These are phyloP conservation scores for Elaeis oleifera DNA, from an alignment of 202 grass and related monocot species.

Conservation along the genomic window DNA sequence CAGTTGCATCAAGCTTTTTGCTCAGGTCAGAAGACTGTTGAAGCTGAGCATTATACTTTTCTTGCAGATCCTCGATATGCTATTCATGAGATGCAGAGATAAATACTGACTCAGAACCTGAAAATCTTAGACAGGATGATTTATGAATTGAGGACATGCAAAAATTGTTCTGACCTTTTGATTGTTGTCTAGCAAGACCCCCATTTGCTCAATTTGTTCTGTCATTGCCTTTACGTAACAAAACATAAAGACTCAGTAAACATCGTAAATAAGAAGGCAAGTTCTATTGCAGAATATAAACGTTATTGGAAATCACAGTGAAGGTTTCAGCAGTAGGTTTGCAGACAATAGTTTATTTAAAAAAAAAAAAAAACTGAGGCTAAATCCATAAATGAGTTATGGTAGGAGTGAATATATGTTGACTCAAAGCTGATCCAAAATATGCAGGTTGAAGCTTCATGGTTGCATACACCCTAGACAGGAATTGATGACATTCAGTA, in stretches of 20 bases:
- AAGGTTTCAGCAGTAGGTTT: too few relatives aligned
- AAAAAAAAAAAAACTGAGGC: too few relatives aligned
- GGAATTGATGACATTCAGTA: too few relatives aligned
- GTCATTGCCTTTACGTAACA: constrained; percentile 60
- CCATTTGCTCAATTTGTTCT: constrained; percentile 87
- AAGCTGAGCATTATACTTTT: constrained; percentile 68
- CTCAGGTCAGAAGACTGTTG: constrained; percentile 55
- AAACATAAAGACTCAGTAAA: background rate
- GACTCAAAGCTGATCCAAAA: too few relatives aligned
- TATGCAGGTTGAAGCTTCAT: too few relatives aligned
- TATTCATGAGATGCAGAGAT: constrained; percentile 24
- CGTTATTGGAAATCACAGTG: too few relatives aligned
- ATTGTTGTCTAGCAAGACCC: constrained; percentile 40
- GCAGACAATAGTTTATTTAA: too few relatives aligned
- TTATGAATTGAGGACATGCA: background rate
- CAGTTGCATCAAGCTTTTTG: constrained; percentile 63
- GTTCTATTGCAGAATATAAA: too few relatives aligned
- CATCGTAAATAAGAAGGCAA: background rate
- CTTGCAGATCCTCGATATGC: constrained; percentile 66
- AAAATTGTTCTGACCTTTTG: constrained; percentile 45
- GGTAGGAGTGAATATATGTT: too few relatives aligned
- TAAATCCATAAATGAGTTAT: too few relatives aligned
- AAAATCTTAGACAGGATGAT: background rate
- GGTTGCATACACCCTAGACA: too few relatives aligned
- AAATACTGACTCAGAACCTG: background rate